Conservation (phyloP, 108 stramenopile species). For the Aureococcus anophagefferens region DNA sequence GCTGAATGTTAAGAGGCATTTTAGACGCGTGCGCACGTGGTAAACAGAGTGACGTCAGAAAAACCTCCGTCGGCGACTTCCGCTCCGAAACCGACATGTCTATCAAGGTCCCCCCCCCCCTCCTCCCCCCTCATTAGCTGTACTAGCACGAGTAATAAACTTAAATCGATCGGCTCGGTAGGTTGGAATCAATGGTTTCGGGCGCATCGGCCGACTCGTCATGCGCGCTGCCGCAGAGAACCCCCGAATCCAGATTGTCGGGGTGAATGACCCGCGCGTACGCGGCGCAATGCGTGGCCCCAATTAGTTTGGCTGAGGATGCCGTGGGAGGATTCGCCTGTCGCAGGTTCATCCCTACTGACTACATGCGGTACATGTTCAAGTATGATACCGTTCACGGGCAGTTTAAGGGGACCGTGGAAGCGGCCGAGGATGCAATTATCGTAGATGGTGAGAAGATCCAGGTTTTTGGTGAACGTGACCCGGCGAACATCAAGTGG, state of each 20-base stretch:
- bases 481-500: conserved; percentile 87
- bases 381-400: conserved; percentile 93
- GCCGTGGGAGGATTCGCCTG: too few relatives aligned
- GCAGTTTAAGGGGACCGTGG: conserved; percentile 51
- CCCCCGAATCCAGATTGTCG: conserved; percentile 80
- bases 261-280: conserved; percentile 71
- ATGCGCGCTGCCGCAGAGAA: conserved; percentile 80
- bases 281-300: neutral
- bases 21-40: too few relatives aligned
- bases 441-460: conserved; percentile 62
- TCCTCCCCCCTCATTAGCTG: too few relatives aligned
- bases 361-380: conserved; percentile 87
- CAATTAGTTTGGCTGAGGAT: neutral
- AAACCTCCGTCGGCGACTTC: too few relatives aligned
- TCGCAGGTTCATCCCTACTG: too few relatives aligned
- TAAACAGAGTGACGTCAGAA: too few relatives aligned
- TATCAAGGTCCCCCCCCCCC: too few relatives aligned
- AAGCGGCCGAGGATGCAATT: conserved; percentile 51
- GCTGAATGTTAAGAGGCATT: too few relatives aligned
- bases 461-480: conserved; percentile 82
- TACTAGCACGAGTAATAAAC: too few relatives aligned
- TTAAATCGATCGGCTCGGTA: too few relatives aligned
- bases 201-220: conserved; percentile 95
- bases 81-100: too few relatives aligned
- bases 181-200: conserved; percentile 96